Percentiles rank a stretch among this genome's conserved stretches.
phyloP scores from a whole-genome alignment of 2,329 filamentous ascomycete species.

The Westerdykella aurantiaca region DNA sequence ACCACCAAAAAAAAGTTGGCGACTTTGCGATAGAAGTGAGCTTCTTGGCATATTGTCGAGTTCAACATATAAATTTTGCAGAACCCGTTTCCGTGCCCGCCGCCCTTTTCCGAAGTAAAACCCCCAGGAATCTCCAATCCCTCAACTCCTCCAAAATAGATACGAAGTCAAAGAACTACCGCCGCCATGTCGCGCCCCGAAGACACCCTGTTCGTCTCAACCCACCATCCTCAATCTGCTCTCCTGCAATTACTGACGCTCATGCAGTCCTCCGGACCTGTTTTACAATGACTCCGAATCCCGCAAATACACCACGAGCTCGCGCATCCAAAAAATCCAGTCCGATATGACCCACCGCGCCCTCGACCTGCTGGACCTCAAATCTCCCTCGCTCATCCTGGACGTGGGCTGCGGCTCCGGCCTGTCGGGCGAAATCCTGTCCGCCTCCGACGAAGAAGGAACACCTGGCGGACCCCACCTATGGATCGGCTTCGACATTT shows the following conservation, averaged over 20 bases:
- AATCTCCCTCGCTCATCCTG: constrained; percentile 76
- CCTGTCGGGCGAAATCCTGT: constrained; percentile 88
- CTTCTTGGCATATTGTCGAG: constrained; percentile 1
- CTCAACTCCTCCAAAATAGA: too few species aligned
- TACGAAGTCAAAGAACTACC: constrained; percentile 1
- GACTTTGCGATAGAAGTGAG: not conserved
- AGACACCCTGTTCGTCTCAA: constrained; percentile 68
- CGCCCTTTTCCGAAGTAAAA: not conserved
- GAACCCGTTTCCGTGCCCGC: not conserved
- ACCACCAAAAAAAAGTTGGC: constrained; percentile 7
- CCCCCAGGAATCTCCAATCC: not conserved
- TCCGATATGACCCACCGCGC: constrained; percentile 90
- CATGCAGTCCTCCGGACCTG: constrained; percentile 76
- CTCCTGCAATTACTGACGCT: constrained; percentile 11
- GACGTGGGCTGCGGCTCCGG: constrained; percentile 96
- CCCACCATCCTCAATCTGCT: constrained; percentile 2
- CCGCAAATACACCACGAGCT: constrained; percentile 91
- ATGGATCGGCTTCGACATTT: constrained; percentile 97
- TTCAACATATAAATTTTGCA: constrained; percentile 4
- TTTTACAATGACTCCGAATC: constrained; percentile 97
- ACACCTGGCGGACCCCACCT: constrained; percentile 70
- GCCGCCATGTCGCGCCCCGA: constrained; percentile 89
- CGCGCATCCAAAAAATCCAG: constrained; percentile 92
- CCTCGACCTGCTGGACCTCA: constrained; percentile 80
- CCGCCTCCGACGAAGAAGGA: constrained; percentile 60